Percentiles rank a stretch among this genome's conserved stretches.
Conservation (phyloP, 2,329 filamentous ascomycete species). For the Cytospora paraplurivora region DNA sequence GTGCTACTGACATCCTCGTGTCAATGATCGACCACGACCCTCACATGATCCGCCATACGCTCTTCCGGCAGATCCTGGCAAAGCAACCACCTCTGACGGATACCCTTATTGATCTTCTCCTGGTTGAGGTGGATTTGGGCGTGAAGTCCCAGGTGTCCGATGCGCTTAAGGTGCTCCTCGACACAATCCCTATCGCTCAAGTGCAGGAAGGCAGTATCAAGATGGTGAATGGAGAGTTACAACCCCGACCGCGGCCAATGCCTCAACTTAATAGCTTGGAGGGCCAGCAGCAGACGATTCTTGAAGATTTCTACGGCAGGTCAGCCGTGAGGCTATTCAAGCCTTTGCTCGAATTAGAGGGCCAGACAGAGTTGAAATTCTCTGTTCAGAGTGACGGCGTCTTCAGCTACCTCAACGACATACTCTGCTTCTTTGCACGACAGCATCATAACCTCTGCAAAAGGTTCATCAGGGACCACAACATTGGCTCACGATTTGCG, state of each 20-base stretch:
- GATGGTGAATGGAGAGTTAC: constrained; percentile 65
- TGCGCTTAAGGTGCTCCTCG: constrained; percentile 89
- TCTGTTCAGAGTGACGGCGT: constrained; percentile 84
- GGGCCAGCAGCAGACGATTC: constrained; percentile 72
- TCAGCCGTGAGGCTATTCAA: constrained; percentile 84
- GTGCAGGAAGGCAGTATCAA: constrained; percentile 63
- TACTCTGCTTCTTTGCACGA: constrained; percentile 90
- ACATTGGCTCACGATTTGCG: constrained; percentile 74
- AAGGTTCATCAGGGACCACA: constrained; percentile 81
- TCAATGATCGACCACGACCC: constrained; percentile 96
- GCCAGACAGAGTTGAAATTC: constrained; percentile 68
- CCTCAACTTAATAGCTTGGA: constrained; percentile 25
- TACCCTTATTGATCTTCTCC: constrained; percentile 85
- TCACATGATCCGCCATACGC: constrained; percentile 88
- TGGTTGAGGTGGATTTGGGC: constrained; percentile 89
- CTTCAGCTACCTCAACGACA: constrained; percentile 87
- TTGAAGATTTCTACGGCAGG: constrained; percentile 86
- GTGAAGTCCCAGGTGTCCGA: constrained; percentile 96
- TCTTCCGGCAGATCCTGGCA: constrained; percentile 88
- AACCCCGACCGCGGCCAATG: constrained; percentile 59
- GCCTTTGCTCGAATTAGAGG: constrained; percentile 79
- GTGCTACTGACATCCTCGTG: constrained; percentile 90
- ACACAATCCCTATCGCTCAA: constrained; percentile 59
- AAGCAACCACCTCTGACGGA: constrained; percentile 86
- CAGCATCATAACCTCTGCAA: constrained; percentile 86